A percentile compares a stretch with the other conserved stretches of the same genome.
Conservation (phyloP, 2,329 filamentous ascomycete genomes). For the Aspergillus piperis region DNA sequence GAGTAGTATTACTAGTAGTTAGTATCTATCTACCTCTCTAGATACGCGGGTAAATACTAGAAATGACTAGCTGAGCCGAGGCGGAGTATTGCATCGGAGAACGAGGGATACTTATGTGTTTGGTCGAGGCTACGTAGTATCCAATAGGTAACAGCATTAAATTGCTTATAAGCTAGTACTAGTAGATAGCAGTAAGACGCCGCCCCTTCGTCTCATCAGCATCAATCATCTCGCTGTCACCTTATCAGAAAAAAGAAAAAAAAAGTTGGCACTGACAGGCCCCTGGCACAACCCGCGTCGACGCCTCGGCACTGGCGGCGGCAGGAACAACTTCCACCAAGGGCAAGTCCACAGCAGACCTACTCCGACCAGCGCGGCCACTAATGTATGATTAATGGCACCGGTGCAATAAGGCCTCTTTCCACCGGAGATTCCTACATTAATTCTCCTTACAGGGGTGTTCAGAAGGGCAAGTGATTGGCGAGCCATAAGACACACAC, state of each 20-base stretch:
- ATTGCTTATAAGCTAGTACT: too few relatives aligned
- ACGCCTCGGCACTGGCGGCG: neutral
- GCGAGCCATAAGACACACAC: neutral
- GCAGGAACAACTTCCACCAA: conserved; percentile 5
- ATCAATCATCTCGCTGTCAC: neutral
- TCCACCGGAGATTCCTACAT: neutral
- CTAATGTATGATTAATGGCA: conserved; percentile 6
- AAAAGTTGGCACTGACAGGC: neutral
- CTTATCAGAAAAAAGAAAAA: neutral
- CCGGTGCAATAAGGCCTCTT: neutral
- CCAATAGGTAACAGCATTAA: too few relatives aligned
- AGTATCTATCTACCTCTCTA: neutral
- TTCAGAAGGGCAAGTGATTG: neutral
- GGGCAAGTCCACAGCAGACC: neutral
- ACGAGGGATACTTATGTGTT: neutral
- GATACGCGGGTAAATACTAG: neutral
- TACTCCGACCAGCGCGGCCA: neutral
- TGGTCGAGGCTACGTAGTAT: neutral
- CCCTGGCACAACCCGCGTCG: neutral
- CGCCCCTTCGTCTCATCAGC: neutral
- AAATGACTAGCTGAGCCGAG: neutral
- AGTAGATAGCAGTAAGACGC: neutral
- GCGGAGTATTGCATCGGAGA: neutral
- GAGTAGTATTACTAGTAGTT: too few relatives aligned
- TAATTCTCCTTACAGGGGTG: neutral